These are phyloP conservation scores for Sporothrix brasiliensis DNA, from an alignment of 2,329 filamentous ascomycete genomes.

Conservation along the genomic window DNA sequence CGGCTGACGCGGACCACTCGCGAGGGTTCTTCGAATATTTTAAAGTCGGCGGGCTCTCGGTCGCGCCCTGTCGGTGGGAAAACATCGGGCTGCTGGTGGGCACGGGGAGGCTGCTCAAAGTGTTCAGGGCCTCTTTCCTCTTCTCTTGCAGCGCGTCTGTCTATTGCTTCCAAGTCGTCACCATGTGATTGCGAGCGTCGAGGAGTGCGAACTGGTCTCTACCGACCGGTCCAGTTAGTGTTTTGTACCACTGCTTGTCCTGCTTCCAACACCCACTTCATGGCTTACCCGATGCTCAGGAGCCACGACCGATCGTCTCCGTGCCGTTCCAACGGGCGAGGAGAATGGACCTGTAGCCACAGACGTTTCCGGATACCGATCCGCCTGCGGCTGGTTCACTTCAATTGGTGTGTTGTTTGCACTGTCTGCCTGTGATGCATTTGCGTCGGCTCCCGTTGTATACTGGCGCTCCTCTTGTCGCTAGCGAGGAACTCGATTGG, in stretches of 20 bases:
- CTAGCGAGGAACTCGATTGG: constrained; percentile 29
- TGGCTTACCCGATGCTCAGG: constrained; percentile 2
- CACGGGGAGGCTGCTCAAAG: neutral
- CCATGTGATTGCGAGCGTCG: constrained; percentile 17
- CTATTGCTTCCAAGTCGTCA: neutral
- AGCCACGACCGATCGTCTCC: neutral
- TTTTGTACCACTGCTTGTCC: neutral
- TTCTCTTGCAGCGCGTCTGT: neutral
- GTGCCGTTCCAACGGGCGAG: neutral
- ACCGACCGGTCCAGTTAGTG: neutral
- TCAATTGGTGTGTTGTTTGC: neutral
- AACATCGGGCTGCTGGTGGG: neutral
- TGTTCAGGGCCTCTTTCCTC: neutral
- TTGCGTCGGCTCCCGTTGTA: constrained; percentile 3
- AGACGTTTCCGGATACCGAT: neutral
- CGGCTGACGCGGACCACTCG: neutral
- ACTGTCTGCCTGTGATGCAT: neutral
- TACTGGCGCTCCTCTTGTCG: neutral
- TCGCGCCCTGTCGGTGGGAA: neutral
- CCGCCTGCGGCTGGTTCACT: neutral
- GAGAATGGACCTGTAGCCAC: neutral
- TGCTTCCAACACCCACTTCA: too few relatives aligned
- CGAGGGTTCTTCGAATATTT: constrained; percentile 15
- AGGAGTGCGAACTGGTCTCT: neutral
- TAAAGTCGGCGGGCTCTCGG: neutral